phyloP scores from a whole-genome alignment of 2,329 filamentous ascomycete genomes.

The Emericellopsis cladophorae region DNA sequence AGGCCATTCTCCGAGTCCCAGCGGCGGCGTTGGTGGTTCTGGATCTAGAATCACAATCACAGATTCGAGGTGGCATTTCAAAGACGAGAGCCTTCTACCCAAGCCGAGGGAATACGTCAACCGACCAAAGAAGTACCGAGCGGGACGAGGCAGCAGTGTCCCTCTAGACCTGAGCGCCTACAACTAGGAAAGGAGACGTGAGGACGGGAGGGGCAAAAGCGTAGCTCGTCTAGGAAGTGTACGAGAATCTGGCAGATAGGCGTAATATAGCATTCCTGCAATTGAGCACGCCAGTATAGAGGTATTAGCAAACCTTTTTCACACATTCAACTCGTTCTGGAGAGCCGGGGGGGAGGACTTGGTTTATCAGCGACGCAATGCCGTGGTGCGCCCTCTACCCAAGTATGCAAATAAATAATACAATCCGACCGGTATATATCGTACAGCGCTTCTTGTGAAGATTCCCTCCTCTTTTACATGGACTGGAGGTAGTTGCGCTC shows the following conservation, averaged over 20 bases:
- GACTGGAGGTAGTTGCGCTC: conserved; percentile 76
- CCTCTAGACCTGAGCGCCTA: conserved; percentile 59
- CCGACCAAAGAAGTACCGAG: conserved; percentile 68
- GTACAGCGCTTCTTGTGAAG: background rate
- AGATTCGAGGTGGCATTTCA: conserved; percentile 78
- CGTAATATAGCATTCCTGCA: no score
- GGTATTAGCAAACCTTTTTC: no score
- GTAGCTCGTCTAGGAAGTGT: no score
- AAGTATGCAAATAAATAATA: no score
- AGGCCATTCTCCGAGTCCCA: conserved; percentile 15
- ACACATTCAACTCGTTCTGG: no score
- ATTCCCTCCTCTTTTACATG: conserved; percentile 40
- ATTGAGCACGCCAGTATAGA: no score
- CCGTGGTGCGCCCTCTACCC: no score
- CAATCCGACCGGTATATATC: no score
- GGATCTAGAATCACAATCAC: conserved; percentile 46
- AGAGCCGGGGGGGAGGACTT: no score
- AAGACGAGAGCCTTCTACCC: conserved; percentile 68
- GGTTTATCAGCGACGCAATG: no score
- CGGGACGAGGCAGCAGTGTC: conserved; percentile 86
- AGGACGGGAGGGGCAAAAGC: no score
- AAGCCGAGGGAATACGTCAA: conserved; percentile 73
- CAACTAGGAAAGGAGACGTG: background rate
- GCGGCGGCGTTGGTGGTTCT: conserved; percentile 8
- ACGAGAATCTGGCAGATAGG: no score